Evolutionary conservation across 1,284 basidiomycete genomes (phyloP), one percentile per base, ranked within the genome.

Genomic region (Pyrrhoderma noxium): DNA sequence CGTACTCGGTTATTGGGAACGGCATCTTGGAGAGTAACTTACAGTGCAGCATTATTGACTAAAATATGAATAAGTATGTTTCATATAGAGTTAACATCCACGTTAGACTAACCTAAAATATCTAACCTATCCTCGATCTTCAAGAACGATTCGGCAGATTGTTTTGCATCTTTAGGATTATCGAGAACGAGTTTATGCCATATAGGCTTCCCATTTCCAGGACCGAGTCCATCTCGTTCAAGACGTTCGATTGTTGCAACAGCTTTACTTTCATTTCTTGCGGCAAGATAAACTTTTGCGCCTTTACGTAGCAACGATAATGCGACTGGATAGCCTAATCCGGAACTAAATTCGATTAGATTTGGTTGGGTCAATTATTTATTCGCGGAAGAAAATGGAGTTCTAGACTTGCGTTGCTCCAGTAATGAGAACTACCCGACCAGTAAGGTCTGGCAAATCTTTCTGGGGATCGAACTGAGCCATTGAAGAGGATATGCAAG

Each of bases 231-330:
- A 11, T 59, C 18, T 4, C 25, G 31, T 31, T 31, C 27, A 5
- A 31, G 27, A 5, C 11, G 5, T 31, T 11, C 27, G 5, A 31
- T 31, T 11, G 27, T 31, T 7, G 38, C 27, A 11, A 50, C 21
- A 0, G 67, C 70, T 27, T 66, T 68, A 18, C 57, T 49, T 37
- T 61, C 59, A 36, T 58, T 62, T 13, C 72, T 64, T 16, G 65
- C 65, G 14, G 66, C 67, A 53, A 74, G 61, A 58, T 70, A 71
- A 8, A 75, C 72, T 27, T 58, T 69, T 7, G 67, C 68, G 16
- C 65, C 63, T 45, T 62, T 58, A 8, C 62, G 57, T 49, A 69
- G 64, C 23, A 69, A 59, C 11, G 62, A 61, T 51, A 56, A 43
- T 5, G 48, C 52, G 14, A 42, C 42, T 1, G 41, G 35, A 45